Base-by-base conservation (phyloP, 768 basidiomycete species). In the Amanita inopinata region DNA sequence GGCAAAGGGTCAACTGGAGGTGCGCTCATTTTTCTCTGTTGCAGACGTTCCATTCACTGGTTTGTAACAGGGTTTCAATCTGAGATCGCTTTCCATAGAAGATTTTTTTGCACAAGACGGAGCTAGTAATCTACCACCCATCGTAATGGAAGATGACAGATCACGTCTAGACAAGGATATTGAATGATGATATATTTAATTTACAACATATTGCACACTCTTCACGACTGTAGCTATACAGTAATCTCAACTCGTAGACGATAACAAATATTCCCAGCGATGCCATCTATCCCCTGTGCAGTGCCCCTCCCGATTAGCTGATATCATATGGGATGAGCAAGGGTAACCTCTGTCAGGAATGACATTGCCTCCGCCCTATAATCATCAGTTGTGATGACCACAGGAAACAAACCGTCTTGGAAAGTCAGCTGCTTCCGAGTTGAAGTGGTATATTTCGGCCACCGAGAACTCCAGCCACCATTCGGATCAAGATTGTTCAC, bases 71-170 rank as follows among this genome's bases (percentile, higher is more conserved):
- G 86, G 82, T 43, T 86, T 91, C 58, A 64, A 77, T 46, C 66
- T 91, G 41, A 80, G 91, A 37, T 80, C 86, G 5, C 61, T 93
- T 34, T 66, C 66, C 2, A 42, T 89, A 22, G 63, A 66, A 9
- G 91, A 94, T 57, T 93, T 94, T 60, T 65, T 66, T 40, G 56
- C 54, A 1, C 48, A 53, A n/a, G 69, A 70, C 39, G 69, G 62
- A 8, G 60, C 63, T 46, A 64, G 57, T 38, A 56, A 58, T 17
- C 43, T 68, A 20, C 66, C 66, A 7, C 56, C 62, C 19, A 43
- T 45, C 9, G 49, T 57, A 12, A 43, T 51, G 38, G 45, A 39
- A 28, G 60, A 56, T 22, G 54, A 48, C 42, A 51, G 46, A 27
- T 54, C 51, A 32, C 51, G 52, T 33, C 40, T 58, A 34, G 52